Percentiles rank a stretch among this genome's conserved stretches.
Conservation (phyloP, 805 yeast genomes). For the Lachancea quebecensis region DNA sequence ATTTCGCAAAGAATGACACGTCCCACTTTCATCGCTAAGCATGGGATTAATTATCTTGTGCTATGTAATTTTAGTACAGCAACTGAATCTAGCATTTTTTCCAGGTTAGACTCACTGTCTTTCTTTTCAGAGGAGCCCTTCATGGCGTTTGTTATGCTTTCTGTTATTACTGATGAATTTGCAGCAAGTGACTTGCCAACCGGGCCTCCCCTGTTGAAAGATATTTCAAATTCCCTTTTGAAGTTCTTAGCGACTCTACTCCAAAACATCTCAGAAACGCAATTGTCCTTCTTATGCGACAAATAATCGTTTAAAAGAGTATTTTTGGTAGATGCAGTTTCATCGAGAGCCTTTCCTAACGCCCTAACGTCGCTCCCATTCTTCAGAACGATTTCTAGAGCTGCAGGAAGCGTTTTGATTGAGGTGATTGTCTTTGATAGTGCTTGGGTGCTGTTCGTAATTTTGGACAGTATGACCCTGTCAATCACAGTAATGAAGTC, state of each 20-base stretch:
- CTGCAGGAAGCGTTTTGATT: slow-evolving; percentile 19
- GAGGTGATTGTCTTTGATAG: slow-evolving; percentile 26
- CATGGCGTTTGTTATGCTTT: slow-evolving; percentile 19
- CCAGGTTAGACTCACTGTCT: slow-evolving; percentile 2
- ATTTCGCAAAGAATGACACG: slow-evolving; percentile 2
- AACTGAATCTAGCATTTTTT: slow-evolving; percentile 5
- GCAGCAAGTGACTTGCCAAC: slow-evolving; percentile 27
- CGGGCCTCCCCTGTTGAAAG: slow-evolving; percentile 31
- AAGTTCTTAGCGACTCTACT: slow-evolving; percentile 18
- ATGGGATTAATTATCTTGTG: slow-evolving; percentile 2
- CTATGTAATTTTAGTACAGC: neutral
- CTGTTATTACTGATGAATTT: slow-evolving; percentile 16
- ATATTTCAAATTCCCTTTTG: slow-evolving; percentile 28
- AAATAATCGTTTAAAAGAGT: slow-evolving; percentile 16
- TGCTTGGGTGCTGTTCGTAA: slow-evolving; percentile 15
- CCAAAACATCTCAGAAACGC: slow-evolving; percentile 22
- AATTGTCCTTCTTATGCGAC: slow-evolving; percentile 11
- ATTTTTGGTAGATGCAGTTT: slow-evolving; percentile 1
- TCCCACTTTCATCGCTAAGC: neutral
- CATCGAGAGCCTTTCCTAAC: slow-evolving; percentile 16
- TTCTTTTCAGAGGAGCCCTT: slow-evolving; percentile 8
- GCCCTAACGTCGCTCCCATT: slow-evolving; percentile 9
- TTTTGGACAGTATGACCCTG: slow-evolving; percentile 19
- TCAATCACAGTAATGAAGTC: slow-evolving; percentile 20
- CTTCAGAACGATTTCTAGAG: slow-evolving; percentile 17